Evolutionary conservation across 805 yeast species (phyloP), one percentile per base, ranked within the genome.

Genomic region (Wickerhamiella sergipiensis): DNA sequence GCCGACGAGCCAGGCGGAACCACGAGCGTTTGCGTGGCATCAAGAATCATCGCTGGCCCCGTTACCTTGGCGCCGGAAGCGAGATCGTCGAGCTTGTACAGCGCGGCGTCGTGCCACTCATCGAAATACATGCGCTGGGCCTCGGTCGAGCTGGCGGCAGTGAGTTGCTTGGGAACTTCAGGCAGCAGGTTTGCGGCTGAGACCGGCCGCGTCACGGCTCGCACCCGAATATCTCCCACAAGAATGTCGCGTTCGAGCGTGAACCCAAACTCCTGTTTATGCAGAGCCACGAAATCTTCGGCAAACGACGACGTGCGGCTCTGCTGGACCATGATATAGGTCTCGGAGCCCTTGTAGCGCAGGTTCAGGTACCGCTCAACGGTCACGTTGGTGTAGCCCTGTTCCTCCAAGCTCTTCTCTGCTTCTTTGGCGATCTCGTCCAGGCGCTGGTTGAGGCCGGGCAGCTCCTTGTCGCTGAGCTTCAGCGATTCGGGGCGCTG

Each of bases 301-400:
- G 64, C 48, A 29, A 53, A 59, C 2, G 45, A 17, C n/a, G 40
- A 44, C 3, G 19, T 48, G 8, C 23, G 10, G 26, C 5, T 12
- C 33, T 51, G 53, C 4, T 45, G 38, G n/a, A 84, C 78, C 84
- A 88, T 83, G 55, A 89, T 67, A 42, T 83, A 81, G 2, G 95
- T 83, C 61, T 89, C 96, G n/a, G 95, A 83, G 8, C 96, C 96
- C 55, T 78, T 78, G 62, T 85, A 89, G 60, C 94, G 74, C 72
- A 88, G 69, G 62, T 88, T 88, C 55, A 88, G 67, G 57, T 75
- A 85, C 44, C 76, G 75, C 60, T 87, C 94, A 50, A 74, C 71
- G 23, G 59, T 63, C 22, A 85, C 73, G 0, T 57, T 42, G 17
- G 17, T 10, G 56, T 80, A 77, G 0, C 85, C 85, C 64, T 87